These are phyloP conservation scores for Colletotrichum somersetense DNA, from an alignment of 2,329 filamentous ascomycete species.

Conservation along the genomic window DNA sequence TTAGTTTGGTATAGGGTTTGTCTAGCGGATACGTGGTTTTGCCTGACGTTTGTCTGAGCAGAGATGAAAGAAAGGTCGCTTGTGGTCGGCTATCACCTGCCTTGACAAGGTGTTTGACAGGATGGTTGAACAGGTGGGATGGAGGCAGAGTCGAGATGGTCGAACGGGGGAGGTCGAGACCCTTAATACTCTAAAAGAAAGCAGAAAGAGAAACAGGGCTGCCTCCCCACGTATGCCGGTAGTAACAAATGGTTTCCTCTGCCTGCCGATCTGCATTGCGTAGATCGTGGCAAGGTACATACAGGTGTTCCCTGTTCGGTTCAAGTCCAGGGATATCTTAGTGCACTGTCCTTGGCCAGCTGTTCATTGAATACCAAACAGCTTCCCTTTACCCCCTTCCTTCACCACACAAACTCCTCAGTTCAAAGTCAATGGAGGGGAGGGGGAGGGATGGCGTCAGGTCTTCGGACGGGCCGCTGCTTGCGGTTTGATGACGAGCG, in stretches of 20 bases:
- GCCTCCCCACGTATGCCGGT: conserved; percentile 12
- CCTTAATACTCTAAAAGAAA: conserved; percentile 19
- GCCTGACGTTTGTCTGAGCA: background rate
- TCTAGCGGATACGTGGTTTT: background rate
- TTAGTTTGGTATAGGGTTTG: background rate
- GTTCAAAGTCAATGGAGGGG: background rate
- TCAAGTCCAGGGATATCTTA: background rate
- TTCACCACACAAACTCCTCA: conserved; percentile 3
- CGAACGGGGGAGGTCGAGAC: conserved; percentile 5
- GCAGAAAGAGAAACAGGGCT: background rate
- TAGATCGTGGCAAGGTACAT: conserved; percentile 35
- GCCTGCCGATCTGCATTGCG: conserved; percentile 36
- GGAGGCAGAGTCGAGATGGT: background rate
- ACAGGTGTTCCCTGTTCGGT: background rate
- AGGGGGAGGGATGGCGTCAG: conserved; percentile 25
- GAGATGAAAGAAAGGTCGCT: background rate
- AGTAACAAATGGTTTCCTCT: conserved; percentile 20
- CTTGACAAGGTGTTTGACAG: background rate
- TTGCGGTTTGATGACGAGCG: conserved; percentile 37
- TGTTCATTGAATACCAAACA: background rate
- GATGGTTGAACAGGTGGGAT: background rate
- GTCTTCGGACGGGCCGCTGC: conserved; percentile 36
- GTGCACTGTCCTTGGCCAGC: conserved; percentile 5
- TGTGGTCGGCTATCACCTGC: background rate
- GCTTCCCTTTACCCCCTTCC: background rate